These are phyloP conservation scores for Anethum foeniculum DNA, from an alignment of 140 eudicot species.

Conservation along the genomic window DNA sequence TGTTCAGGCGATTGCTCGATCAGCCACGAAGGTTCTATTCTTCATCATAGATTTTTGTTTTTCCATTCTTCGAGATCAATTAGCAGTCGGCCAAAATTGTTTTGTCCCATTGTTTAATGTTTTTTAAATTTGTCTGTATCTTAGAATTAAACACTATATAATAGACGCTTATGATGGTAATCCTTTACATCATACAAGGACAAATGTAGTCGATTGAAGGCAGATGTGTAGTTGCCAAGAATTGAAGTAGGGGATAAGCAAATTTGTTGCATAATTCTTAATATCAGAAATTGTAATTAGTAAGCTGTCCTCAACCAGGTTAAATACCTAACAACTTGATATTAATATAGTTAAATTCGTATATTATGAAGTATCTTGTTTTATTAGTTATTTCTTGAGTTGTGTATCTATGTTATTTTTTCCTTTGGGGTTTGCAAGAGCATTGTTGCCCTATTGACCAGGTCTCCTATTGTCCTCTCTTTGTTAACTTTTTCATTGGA, in stretches of 20 bases:
- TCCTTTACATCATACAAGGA: not conserved
- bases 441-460: not conserved
- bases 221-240: not conserved
- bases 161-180: not conserved
- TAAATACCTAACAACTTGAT: not conserved
- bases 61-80: not conserved
- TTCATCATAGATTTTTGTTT: not conserved
- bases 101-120: not conserved
- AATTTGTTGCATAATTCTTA: not conserved
- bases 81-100: not conserved
- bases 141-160: not conserved
- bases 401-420: not conserved
- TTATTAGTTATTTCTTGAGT: not conserved
- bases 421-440: not conserved
- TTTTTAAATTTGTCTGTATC: not conserved
- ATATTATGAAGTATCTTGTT: not conserved
- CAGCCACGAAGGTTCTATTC: slow-evolving; percentile 84
- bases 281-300: not conserved
- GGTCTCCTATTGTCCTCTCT: not conserved
- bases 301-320: not conserved
- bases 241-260: not conserved
- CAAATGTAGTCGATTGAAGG: not conserved
- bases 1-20: slow-evolving; percentile 93
- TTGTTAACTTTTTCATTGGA: not conserved
- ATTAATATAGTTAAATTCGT: not conserved